Evolutionary conservation across 2,329 filamentous ascomycete genomes (phyloP).

Genomic region (Phyllosticta paracitricarpa): DNA sequence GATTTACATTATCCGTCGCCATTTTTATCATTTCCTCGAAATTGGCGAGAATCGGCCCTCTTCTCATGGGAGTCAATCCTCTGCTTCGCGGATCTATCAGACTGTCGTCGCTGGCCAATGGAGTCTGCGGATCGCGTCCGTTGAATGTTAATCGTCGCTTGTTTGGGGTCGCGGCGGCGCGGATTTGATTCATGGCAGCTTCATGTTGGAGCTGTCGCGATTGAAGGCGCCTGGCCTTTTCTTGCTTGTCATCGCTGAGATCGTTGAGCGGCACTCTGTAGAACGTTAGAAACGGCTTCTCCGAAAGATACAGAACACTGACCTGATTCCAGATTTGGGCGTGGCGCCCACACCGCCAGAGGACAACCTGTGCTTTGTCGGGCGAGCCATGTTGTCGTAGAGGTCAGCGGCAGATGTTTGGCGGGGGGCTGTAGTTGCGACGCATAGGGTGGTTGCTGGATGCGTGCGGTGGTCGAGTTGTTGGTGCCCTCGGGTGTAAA

Average conservation of each 20-base stretch:
- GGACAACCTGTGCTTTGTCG: neutral
- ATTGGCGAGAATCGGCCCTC: conserved; percentile 85
- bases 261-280: conserved; percentile 88
- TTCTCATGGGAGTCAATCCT: conserved; percentile 89
- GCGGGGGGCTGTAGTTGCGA: neutral
- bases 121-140: conserved; percentile 41
- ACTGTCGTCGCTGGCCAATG: conserved; percentile 40
- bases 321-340: conserved; percentile 3
- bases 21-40: conserved; percentile 99
- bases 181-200: conserved; percentile 84
- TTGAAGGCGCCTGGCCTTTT: conserved; percentile 80
- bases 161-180: conserved; percentile 62
- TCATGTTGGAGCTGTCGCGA: conserved; percentile 83
- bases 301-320: neutral
- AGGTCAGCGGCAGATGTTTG: neutral
- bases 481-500: neutral
- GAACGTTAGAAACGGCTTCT: conserved; percentile 2
- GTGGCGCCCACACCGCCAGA: neutral
- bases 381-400: neutral
- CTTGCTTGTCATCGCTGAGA: conserved; percentile 88
- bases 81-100: conserved; percentile 56
- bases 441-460: neutral
- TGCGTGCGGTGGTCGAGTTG: neutral
- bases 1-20: conserved; percentile 75
- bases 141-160: conserved; percentile 50